phyloP scores from a whole-genome alignment of 352 stramenopile species.

The Phytopythium ostracodes region DNA sequence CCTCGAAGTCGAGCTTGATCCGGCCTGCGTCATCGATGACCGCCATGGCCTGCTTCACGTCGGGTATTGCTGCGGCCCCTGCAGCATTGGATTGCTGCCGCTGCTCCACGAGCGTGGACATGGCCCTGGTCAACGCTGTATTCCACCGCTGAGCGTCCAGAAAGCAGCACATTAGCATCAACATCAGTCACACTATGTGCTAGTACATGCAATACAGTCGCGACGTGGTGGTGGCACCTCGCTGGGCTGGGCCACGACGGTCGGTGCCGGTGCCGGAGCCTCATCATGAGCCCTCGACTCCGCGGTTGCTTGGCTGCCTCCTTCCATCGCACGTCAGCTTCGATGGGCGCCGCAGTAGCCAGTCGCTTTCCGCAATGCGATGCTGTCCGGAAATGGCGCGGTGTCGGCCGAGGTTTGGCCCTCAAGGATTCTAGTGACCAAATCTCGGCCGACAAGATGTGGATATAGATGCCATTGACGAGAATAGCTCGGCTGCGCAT shows the following conservation, averaged over 20 bases:
- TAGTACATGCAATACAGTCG: too few species aligned
- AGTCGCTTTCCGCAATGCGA: background rate
- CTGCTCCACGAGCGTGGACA: constrained; percentile 2
- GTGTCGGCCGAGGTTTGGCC: too few species aligned
- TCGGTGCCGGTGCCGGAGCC: background rate
- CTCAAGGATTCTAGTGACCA: too few species aligned
- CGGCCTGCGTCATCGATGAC: background rate
- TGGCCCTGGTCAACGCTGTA: background rate
- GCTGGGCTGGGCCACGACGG: background rate
- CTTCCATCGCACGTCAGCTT: background rate
- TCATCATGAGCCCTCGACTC: background rate
- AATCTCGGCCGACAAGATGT: too few species aligned
- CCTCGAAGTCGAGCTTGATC: constrained; percentile 4
- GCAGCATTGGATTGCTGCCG: background rate
- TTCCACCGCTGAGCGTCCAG: background rate
- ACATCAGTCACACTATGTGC: background rate
- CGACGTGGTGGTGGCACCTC: background rate
- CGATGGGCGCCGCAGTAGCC: too few species aligned
- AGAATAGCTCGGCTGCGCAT: background rate
- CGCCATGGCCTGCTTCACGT: background rate
- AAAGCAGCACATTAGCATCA: background rate
- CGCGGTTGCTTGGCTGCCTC: background rate
- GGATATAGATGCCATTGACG: too few species aligned
- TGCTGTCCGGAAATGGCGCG: background rate
- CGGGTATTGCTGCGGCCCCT: background rate